Evolutionary conservation across 2,329 filamentous ascomycete species (phyloP).

Genomic region (Alternaria burnsii): DNA sequence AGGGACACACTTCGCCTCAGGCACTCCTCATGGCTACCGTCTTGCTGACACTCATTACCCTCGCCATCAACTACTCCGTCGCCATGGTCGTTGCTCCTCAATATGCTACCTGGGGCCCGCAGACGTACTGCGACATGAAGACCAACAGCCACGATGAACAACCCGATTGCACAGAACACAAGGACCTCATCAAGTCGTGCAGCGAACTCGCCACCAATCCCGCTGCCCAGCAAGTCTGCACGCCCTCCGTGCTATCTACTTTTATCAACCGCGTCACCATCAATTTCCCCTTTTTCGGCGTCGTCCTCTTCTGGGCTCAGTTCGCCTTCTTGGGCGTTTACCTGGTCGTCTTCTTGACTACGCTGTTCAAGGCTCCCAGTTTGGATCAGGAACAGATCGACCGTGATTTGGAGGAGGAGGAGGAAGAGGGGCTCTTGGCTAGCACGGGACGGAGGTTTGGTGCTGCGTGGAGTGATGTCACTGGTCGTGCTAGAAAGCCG

Average conservation of each 20-base stretch:
- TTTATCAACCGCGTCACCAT: slow-evolving; percentile 92
- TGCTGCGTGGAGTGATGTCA: slow-evolving; percentile 89
- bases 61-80: slow-evolving; percentile 92
- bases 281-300: slow-evolving; percentile 95
- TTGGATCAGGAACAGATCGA: slow-evolving; percentile 81
- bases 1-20: slow-evolving; percentile 88
- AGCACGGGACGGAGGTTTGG: slow-evolving; percentile 83
- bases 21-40: slow-evolving; percentile 90
- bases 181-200: slow-evolving; percentile 79
- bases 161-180: slow-evolving; percentile 77
- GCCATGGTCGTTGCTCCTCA: slow-evolving; percentile 95
- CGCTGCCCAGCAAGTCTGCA: slow-evolving; percentile 84
- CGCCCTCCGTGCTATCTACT: slow-evolving; percentile 87
- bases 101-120: slow-evolving; percentile 91
- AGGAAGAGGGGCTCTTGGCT: slow-evolving; percentile 90
- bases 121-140: slow-evolving; percentile 87
- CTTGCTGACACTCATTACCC: slow-evolving; percentile 85
- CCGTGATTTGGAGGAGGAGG: slow-evolving; percentile 87
- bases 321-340: slow-evolving; percentile 89
- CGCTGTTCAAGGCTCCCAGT: slow-evolving; percentile 80
- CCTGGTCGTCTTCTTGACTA: slow-evolving; percentile 79
- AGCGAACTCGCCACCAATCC: slow-evolving; percentile 76
- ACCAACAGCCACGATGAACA: slow-evolving; percentile 68
- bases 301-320: slow-evolving; percentile 94
- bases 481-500: slow-evolving; percentile 60